Percentiles rank a stretch among this genome's conserved stretches.
Conservation (phyloP, 495 filamentous ascomycete genomes). For the Thermothielavioides terrestris region DNA sequence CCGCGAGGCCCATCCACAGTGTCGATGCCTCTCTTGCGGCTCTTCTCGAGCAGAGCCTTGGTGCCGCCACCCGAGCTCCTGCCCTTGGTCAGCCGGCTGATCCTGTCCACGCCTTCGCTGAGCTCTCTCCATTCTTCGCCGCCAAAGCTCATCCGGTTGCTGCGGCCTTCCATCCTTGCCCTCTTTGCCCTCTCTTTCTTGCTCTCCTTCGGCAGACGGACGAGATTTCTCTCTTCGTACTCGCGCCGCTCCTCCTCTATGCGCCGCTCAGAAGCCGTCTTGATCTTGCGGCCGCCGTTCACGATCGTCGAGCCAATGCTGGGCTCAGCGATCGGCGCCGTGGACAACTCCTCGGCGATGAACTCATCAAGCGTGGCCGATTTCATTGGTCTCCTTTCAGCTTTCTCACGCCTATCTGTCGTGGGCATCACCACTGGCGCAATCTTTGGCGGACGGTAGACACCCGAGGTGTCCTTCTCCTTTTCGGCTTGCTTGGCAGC, state of each 20-base stretch:
- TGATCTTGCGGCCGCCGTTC: constrained; percentile 59
- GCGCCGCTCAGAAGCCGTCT: constrained; percentile 58
- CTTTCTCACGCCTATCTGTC: constrained; percentile 48
- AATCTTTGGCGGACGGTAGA: constrained; percentile 82
- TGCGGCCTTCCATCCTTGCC: constrained; percentile 34
- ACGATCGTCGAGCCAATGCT: constrained; percentile 78
- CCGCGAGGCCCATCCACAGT: constrained; percentile 50
- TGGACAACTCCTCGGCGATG: constrained; percentile 67
- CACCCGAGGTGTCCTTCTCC: constrained; percentile 40
- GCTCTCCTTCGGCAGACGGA: constrained; percentile 68
- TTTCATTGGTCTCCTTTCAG: constrained; percentile 49
- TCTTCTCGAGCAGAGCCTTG: constrained; percentile 63
- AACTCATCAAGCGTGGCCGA: constrained; percentile 82
- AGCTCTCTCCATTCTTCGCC: constrained; percentile 80
- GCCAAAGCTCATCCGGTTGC: constrained; percentile 51
- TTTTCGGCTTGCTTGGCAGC: constrained; percentile 34
- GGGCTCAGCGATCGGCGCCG: constrained; percentile 66
- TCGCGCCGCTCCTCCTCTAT: constrained; percentile 62
- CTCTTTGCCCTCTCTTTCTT: constrained; percentile 63
- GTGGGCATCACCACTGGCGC: constrained; percentile 63
- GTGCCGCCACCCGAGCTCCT: constrained; percentile 44
- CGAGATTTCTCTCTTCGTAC: constrained; percentile 84
- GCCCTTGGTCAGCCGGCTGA: constrained; percentile 60
- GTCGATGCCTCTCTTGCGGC: constrained; percentile 60
- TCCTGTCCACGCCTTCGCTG: constrained; percentile 68